A percentile compares a stretch with the other conserved stretches of the same genome.
phyloP scores from a whole-genome alignment of 23 red algal species.

The Gracilaria vermiculophylla region DNA sequence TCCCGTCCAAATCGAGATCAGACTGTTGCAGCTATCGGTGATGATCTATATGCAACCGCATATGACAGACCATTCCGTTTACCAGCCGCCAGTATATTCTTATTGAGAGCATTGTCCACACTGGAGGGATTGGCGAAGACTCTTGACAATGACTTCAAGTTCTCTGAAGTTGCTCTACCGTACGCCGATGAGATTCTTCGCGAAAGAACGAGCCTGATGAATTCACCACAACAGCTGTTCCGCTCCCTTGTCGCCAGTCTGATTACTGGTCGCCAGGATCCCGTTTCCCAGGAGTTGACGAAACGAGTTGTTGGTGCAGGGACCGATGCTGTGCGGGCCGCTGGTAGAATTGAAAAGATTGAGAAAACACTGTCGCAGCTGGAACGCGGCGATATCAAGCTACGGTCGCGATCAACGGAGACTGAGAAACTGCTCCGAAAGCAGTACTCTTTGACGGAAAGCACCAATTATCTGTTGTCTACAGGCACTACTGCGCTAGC shows the following conservation, averaged over 20 bases:
- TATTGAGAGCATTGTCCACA: conserved; percentile 82
- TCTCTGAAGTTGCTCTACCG: conserved; percentile 74
- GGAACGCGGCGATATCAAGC: conserved; percentile 74
- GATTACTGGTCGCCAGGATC: conserved; percentile 36
- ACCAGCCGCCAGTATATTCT: conserved; percentile 78
- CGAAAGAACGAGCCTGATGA: conserved; percentile 42
- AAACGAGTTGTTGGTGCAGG: conserved; percentile 29
- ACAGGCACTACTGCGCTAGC: conserved; percentile 39
- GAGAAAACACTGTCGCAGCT: conserved; percentile 70
- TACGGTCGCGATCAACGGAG: conserved; percentile 69
- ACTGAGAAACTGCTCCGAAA: conserved; percentile 80
- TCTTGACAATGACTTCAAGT: conserved; percentile 77
- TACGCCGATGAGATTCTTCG: conserved; percentile 74
- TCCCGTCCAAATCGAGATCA: conserved; percentile 75
- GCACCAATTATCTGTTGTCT: conserved; percentile 60
- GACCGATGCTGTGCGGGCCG: conserved; percentile 37
- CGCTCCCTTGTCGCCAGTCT: conserved; percentile 14
- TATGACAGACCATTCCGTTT: conserved; percentile 87
- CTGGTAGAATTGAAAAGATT: conserved; percentile 69
- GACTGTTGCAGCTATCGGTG: conserved; percentile 86
- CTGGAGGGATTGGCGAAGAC: conserved; percentile 70
- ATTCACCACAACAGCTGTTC: conserved; percentile 20
- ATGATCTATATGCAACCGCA: conserved; percentile 83
- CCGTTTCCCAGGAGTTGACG: conserved; percentile 27
- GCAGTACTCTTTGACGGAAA: conserved; percentile 64